Evolutionary conservation across 73 alveolate species (phyloP), one percentile per base, ranked within the genome.

Genomic region (Paramecium octaurelia): DNA sequence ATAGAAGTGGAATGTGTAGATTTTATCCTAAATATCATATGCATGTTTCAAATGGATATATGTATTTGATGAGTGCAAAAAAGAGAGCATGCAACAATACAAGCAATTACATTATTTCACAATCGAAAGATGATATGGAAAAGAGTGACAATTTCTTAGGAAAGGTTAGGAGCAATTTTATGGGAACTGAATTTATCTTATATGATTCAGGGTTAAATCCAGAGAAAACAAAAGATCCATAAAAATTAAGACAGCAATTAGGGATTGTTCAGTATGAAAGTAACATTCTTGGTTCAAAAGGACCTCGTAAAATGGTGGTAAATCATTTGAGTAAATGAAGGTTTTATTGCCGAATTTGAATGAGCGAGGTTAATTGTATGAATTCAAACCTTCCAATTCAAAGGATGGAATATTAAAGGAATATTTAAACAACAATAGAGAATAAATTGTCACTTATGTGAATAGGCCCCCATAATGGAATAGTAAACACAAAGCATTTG

Each of bases 391-490:
- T 9, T 35, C 90, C 21, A 86, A 87, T 85, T 86, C 93, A 80
- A 92, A 94, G 24, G 96, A 93, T 46, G 93, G 95, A 20, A 96
- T 96, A 58, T 68, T 93, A 36, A 92, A 86, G 9, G 68, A 77
- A 83, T 96, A 60, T 89, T 92, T 92, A 87, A 94, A 92, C 10
- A 95, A 95, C 12, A 92, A 75, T n/a, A 91, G 20, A 24, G 95
- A 92, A 3, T 85, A 92, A n/a, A 77, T 96, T 42, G 70, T 87
- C 73, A 86, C 68, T 64, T 96, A 94, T 94, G 88, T 88, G 44
- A 96, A 96, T 80, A 95, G 95, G 88, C 98, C 97, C 4, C 99
- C 98, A 3, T 89, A 96, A 68, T 96, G 99, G 99, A 96, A 96
- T 92, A 96, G 93, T 27, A 95, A 95, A 43, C 98, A 95, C 1